Base-by-base conservation (phyloP, 169 alveolate species). In the Miamiensis avidus region DNA sequence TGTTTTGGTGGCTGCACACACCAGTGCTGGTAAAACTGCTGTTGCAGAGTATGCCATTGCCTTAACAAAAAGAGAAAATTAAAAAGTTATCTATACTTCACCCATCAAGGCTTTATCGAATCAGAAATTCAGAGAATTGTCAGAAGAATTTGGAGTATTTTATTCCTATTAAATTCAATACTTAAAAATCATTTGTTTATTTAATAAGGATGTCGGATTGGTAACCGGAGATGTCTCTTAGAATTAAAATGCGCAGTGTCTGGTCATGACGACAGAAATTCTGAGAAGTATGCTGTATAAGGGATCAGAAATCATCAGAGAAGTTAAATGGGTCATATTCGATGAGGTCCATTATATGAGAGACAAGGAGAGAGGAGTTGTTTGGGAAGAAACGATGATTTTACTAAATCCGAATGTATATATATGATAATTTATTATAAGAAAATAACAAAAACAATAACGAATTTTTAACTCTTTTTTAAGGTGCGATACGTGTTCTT, bases 261-360 rank as follows among this genome's bases (percentile, higher is more conserved):
- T 99, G 95, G 99, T 99, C 31, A 99, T 99, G 99, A 99, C 99
- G 26, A 98, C 99, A 20, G 99, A 99, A 93, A 99, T 99, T 90
- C 90, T 99, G 78, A 95, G 99, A 88, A 95, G 98, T 29, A 99
- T 99, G 99, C 95, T 99, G 34, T 99, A 99, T 93, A 97, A 99
- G 87, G 99, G 99, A n/a, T 97, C 99, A 85, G 99, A 98, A 78
- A 94, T 98, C 81, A 92, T 95, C 25, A 93, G 99, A 33, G 99
- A 96, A 89, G 95, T 97, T 91, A 98, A 97, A 29, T 97, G 99
- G 99, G 99, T 98, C 30, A 96, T 98, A 31, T 98, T 98, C 87
- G 99, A 98, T 95, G 99, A 99, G 94, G 99, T 99, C 29, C 99
- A 99, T 95, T 99, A 99, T 96, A 99, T 99, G 99, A 95, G 99